These are phyloP conservation scores for Aspergillus ruber DNA, from an alignment of 2,329 filamentous ascomycete species.

Conservation along the genomic window DNA sequence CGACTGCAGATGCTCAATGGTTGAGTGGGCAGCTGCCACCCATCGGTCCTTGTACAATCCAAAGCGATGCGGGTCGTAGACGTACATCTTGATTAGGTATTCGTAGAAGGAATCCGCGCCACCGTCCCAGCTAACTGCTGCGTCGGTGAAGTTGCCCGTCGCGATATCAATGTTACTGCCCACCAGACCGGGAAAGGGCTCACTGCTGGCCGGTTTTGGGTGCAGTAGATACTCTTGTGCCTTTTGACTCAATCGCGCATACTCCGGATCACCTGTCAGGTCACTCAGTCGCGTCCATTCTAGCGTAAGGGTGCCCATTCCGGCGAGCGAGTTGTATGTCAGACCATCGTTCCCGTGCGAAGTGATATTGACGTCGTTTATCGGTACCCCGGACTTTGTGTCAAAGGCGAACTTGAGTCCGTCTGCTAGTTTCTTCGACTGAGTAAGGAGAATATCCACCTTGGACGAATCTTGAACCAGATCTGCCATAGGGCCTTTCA, in stretches of 20 bases:
- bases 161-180: constrained; percentile 60
- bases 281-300: constrained; percentile 81
- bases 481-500: constrained; percentile 58
- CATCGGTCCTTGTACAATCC: constrained; percentile 64
- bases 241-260: constrained; percentile 59
- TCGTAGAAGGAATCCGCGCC: constrained; percentile 79
- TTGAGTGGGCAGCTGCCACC: constrained; percentile 68
- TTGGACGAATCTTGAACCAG: constrained; percentile 44
- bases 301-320: constrained; percentile 68
- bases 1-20: constrained; percentile 63
- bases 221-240: constrained; percentile 64
- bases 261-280: constrained; percentile 60
- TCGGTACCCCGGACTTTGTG: constrained; percentile 67
- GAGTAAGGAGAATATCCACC: constrained; percentile 56
- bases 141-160: constrained; percentile 62
- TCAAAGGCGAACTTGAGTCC: constrained; percentile 71
- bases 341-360: constrained; percentile 46
- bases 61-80: constrained; percentile 66
- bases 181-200: constrained; percentile 72
- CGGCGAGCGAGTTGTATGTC: constrained; percentile 64
- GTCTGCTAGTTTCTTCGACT: constrained; percentile 64
- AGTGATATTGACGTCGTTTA: constrained; percentile 59
- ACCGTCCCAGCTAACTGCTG: constrained; percentile 67
- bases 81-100: constrained; percentile 85
- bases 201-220: constrained; percentile 55